Evolutionary conservation across 805 yeast genomes (phyloP).

Genomic region (Candida sanyiensis): DNA sequence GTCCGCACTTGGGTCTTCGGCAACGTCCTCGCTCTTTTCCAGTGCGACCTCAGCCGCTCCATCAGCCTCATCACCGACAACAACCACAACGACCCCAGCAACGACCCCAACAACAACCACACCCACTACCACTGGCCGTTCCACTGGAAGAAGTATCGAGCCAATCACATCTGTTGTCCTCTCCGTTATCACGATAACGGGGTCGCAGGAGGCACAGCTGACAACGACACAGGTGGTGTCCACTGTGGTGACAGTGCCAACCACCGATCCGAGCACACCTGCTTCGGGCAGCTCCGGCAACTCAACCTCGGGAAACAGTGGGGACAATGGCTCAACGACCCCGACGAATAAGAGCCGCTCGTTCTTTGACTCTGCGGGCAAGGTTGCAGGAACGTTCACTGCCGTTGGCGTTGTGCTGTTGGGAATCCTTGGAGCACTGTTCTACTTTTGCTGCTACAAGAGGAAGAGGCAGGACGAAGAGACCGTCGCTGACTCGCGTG

Average conservation of each 20-base stretch:
- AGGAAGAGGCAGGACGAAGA: slow-evolving; percentile 17
- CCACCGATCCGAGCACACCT: slow-evolving; percentile 18
- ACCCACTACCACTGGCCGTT: background rate
- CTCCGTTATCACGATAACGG: slow-evolving; percentile 32
- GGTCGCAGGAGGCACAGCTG: slow-evolving; percentile 25
- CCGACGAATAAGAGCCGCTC: slow-evolving; percentile 26
- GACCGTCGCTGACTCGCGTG: slow-evolving; percentile 9
- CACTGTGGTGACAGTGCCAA: slow-evolving; percentile 20
- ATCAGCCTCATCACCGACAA: slow-evolving; percentile 2
- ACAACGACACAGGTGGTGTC: slow-evolving; percentile 25
- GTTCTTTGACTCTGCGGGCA: slow-evolving; percentile 61
- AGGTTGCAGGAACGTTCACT: slow-evolving; percentile 75
- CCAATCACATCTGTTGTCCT: slow-evolving; percentile 30
- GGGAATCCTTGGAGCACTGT: slow-evolving; percentile 37
- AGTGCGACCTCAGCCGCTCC: background rate
- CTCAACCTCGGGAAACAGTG: too few relatives aligned
- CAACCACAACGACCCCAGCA: background rate
- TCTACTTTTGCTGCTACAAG: slow-evolving; percentile 38
- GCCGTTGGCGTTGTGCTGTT: slow-evolving; percentile 63
- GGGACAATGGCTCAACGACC: slow-evolving; percentile 1
- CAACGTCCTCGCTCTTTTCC: slow-evolving; percentile 1
- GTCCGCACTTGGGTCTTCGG: too few relatives aligned
- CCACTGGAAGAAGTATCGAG: slow-evolving; percentile 11
- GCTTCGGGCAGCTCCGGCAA: slow-evolving; percentile 16
- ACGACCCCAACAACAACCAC: background rate